Evolutionary conservation across 805 yeast species (phyloP).

Genomic region (Jamesozyma rosinii): DNA sequence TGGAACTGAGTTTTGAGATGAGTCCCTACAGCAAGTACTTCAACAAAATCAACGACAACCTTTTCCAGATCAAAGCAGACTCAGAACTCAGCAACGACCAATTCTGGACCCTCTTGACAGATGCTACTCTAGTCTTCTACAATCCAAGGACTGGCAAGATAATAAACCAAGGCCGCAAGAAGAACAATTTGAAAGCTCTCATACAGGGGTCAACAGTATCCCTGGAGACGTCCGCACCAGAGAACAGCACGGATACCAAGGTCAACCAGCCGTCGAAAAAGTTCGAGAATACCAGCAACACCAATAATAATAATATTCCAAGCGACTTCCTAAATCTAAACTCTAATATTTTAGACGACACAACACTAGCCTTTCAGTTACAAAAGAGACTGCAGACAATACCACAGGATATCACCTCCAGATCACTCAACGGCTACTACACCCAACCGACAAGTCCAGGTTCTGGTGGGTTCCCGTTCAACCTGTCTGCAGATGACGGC

Average conservation of each 20-base stretch:
- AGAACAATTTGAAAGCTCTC: conserved; percentile 3
- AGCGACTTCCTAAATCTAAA: conserved; percentile 7
- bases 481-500: conserved; percentile 2
- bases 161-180: conserved; percentile 16
- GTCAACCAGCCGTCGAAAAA: conserved; percentile 1
- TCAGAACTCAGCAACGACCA: conserved; percentile 21
- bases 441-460: conserved; percentile 30
- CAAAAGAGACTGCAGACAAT: conserved; percentile 22
- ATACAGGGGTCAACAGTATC: neutral
- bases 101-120: conserved; percentile 24
- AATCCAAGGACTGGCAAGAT: conserved; percentile 25
- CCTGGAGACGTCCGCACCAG: neutral
- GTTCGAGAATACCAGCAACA: neutral
- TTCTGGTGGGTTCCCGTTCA: conserved; percentile 4
- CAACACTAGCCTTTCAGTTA: conserved; percentile 21
- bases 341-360: conserved; percentile 7
- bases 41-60: conserved; percentile 22
- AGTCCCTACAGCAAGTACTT: conserved; percentile 27
- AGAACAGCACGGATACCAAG: neutral
- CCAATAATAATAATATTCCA: conserved; percentile 1
- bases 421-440: conserved; percentile 26
- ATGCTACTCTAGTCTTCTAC: conserved; percentile 20
- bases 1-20: conserved; percentile 26
- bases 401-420: conserved; percentile 20
- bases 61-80: conserved; percentile 27